Percentiles rank a stretch among this genome's conserved stretches.
These are phyloP conservation scores for Penicillium samsonianum DNA, from an alignment of 495 filamentous ascomycete genomes.

Conservation along the genomic window DNA sequence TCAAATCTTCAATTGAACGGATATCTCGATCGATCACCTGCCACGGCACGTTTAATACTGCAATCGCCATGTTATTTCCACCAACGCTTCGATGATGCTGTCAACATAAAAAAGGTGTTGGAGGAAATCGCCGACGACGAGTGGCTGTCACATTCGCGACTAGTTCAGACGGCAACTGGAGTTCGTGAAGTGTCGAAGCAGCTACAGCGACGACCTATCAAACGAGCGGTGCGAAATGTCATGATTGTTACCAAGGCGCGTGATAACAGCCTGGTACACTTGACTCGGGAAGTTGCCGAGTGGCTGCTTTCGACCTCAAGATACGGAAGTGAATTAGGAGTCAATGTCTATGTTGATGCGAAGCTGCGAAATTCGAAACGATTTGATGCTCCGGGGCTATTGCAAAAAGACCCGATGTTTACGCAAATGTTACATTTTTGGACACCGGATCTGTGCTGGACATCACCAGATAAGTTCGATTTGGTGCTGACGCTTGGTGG, in stretches of 20 bases:
- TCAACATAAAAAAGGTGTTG: constrained; percentile 91
- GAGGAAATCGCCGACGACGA: constrained; percentile 92
- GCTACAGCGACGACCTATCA: constrained; percentile 83
- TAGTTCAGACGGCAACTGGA: constrained; percentile 91
- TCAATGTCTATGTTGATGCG: constrained; percentile 93
- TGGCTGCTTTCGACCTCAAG: constrained; percentile 86
- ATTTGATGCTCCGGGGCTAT: constrained; percentile 74
- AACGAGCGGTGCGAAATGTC: constrained; percentile 80
- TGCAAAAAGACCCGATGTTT: constrained; percentile 70
- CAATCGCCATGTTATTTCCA: constrained; percentile 98
- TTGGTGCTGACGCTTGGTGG: constrained; percentile 89
- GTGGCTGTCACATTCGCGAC: constrained; percentile 83
- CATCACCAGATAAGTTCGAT: constrained; percentile 85
- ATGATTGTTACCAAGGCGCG: constrained; percentile 98
- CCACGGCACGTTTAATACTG: constrained; percentile 64
- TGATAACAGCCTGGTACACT: constrained; percentile 81
- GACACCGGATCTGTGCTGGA: constrained; percentile 93
- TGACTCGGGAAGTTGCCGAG: constrained; percentile 81
- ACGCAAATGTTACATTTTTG: constrained; percentile 84
- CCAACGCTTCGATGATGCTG: constrained; percentile 90
- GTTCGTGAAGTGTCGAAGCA: constrained; percentile 95
- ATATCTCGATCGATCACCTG: constrained; percentile 52
- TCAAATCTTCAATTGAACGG: constrained; percentile 56
- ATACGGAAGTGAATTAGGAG: constrained; percentile 75
- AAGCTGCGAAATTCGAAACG: constrained; percentile 83